Percentiles rank a stretch among this genome's conserved stretches.
Evolutionary conservation across 768 basidiomycete genomes (phyloP).

Genomic region (Boletus reticuloceps): DNA sequence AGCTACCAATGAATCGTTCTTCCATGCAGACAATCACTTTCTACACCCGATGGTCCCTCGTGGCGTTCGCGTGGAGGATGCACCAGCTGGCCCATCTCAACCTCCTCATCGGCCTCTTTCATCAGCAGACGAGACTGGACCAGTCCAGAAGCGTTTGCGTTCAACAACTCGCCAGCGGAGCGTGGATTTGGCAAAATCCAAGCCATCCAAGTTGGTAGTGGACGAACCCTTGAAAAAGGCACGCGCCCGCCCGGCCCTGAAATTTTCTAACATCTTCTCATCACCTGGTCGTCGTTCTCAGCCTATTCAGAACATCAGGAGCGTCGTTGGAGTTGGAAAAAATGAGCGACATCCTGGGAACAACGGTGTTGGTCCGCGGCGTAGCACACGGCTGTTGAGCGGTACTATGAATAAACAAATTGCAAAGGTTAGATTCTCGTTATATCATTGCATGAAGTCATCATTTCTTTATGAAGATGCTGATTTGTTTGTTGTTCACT

Average conservation of each 20-base stretch:
- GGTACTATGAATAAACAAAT: constrained; percentile 50
- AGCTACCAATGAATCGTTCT: constrained; percentile 54
- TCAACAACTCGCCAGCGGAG: constrained; percentile 57
- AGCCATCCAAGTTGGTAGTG: constrained; percentile 57
- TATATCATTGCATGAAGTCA: neutral
- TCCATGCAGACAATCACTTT: constrained; percentile 57
- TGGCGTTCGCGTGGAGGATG: constrained; percentile 39
- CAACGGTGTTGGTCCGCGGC: constrained; percentile 52
- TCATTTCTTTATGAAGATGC: neutral
- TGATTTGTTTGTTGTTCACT: constrained; percentile 14
- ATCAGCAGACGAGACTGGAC: constrained; percentile 80
- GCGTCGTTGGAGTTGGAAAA: constrained; percentile 49
- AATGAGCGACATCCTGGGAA: constrained; percentile 44
- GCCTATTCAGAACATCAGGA: constrained; percentile 65
- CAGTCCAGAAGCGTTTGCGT: constrained; percentile 71
- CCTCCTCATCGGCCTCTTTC: constrained; percentile 66
- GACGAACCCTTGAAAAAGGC: constrained; percentile 85
- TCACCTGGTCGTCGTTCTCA: constrained; percentile 78
- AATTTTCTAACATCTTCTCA: constrained; percentile 87
- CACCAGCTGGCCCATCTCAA: constrained; percentile 42
- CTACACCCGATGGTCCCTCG: constrained; percentile 45
- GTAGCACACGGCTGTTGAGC: constrained; percentile 72
- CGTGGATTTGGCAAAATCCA: constrained; percentile 48
- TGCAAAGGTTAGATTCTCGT: constrained; percentile 49
- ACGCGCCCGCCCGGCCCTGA: constrained; percentile 86